Percentiles rank a stretch among this genome's conserved stretches.
Evolutionary conservation across 768 basidiomycete genomes (phyloP).

Genomic region (Kwoniella botswanensis): DNA sequence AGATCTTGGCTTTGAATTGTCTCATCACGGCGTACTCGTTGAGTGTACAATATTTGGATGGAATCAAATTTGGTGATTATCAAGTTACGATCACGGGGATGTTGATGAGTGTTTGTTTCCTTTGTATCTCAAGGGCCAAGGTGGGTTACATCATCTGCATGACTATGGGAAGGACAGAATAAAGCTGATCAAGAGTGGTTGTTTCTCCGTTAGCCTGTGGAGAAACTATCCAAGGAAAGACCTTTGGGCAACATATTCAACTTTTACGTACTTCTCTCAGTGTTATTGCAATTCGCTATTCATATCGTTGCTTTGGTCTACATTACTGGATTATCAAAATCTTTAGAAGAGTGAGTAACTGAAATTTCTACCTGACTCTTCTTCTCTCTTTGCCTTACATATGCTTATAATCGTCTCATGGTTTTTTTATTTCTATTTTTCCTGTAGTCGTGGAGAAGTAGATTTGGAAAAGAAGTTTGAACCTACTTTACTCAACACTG

Average conservation of each 20-base stretch:
- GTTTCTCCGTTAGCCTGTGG: constrained; percentile 73
- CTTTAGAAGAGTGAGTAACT: constrained; percentile 67
- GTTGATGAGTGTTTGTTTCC: constrained; percentile 97
- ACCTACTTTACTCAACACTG: constrained; percentile 91
- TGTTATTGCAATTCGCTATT: constrained; percentile 88
- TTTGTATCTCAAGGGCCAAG: constrained; percentile 96
- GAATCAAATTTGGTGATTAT: constrained; percentile 99
- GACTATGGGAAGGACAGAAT: not conserved
- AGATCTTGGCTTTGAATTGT: constrained; percentile 96
- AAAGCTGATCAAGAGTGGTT: not conserved
- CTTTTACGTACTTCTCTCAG: constrained; percentile 88
- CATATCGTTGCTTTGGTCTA: constrained; percentile 90
- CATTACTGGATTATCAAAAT: constrained; percentile 83
- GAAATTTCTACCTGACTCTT: not conserved
- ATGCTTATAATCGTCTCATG: not conserved
- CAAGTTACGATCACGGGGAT: constrained; percentile 96
- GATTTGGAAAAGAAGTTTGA: constrained; percentile 97
- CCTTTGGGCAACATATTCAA: constrained; percentile 97
- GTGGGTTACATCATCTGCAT: constrained; percentile 61
- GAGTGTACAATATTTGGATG: constrained; percentile 95
- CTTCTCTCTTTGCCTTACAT: not conserved
- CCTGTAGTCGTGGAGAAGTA: constrained; percentile 68
- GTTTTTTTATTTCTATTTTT: no score
- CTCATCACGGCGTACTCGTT: constrained; percentile 98
- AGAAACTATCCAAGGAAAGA: constrained; percentile 89